Conservation (phyloP, 2,329 filamentous ascomycete genomes). For the Drechslerella stenobrocha region DNA sequence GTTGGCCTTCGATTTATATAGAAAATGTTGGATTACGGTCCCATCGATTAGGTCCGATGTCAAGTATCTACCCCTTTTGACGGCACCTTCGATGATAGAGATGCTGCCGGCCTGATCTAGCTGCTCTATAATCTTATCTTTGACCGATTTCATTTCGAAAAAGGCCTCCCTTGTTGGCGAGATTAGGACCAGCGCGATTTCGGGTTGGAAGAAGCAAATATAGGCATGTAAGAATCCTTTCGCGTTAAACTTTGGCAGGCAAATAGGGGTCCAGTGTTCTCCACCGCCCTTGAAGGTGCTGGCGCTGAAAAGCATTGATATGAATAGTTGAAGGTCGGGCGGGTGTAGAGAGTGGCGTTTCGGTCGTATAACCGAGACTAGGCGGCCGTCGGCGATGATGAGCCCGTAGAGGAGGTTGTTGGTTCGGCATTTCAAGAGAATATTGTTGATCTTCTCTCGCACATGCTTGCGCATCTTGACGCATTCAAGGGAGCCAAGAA, state of each 20-base stretch:
- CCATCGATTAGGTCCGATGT: conserved; percentile 74
- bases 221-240: conserved; percentile 98
- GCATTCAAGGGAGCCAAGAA: conserved; percentile 89
- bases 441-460: conserved; percentile 80
- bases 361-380: conserved; percentile 92
- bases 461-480: conserved; percentile 88
- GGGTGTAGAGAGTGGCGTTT: conserved; percentile 95
- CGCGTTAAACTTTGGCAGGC: conserved; percentile 95
- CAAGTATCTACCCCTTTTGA: conserved; percentile 70
- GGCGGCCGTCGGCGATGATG: conserved; percentile 84
- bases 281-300: conserved; percentile 85
- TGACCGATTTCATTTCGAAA: conserved; percentile 78
- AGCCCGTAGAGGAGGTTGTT: conserved; percentile 86
- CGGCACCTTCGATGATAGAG: conserved; percentile 71
- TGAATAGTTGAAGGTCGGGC: conserved; percentile 91
- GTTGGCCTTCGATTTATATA: conserved; percentile 92
- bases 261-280: conserved; percentile 96
- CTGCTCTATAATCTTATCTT: conserved; percentile 67
- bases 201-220: conserved; percentile 87
- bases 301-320: conserved; percentile 99
- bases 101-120: conserved; percentile 76
- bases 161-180: conserved; percentile 92
- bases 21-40: conserved; percentile 80
- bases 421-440: conserved; percentile 75
- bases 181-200: conserved; percentile 90